A percentile compares a stretch with the other conserved stretches of the same genome.
These are phyloP conservation scores for Scalesia atractyloides DNA, from an alignment of 129 eudicot species.

Conservation along the genomic window DNA sequence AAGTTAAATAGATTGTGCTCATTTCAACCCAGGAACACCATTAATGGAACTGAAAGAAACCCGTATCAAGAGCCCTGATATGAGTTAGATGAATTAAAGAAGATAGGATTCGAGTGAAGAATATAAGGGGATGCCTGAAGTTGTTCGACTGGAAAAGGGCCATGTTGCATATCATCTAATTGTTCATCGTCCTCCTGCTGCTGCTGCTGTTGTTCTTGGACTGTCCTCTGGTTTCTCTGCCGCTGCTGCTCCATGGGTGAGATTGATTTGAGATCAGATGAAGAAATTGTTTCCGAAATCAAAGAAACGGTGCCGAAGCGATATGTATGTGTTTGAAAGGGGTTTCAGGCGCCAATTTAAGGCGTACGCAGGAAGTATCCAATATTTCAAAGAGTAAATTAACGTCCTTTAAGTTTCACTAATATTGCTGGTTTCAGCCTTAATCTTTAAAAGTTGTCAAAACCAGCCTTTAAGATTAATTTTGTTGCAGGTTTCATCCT, in stretches of 20 bases:
- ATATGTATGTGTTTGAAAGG: conserved; percentile 2
- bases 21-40: no score
- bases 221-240: conserved; percentile 45
- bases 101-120: conserved; percentile 1
- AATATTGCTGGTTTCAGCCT: no score
- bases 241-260: conserved; percentile 62
- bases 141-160: conserved; percentile 85
- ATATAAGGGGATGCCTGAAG: conserved; percentile 60
- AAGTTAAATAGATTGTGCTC: no score
- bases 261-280: conserved; percentile 9
- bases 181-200: conserved; percentile 47
- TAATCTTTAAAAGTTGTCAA: no score
- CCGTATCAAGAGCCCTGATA: conserved; percentile 21
- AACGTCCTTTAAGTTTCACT: no score
- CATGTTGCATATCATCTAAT: conserved; percentile 63
- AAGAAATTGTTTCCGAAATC: conserved; percentile 1
- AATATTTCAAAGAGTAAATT: not conserved
- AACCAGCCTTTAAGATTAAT: no score
- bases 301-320: conserved; percentile 14
- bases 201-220: conserved; percentile 41
- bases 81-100: not conserved
- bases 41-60: conserved; percentile 5
- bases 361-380: conserved; percentile 17
- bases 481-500: no score
- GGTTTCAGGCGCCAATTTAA: conserved; percentile 21